A percentile compares a stretch with the other conserved stretches of the same genome.
phyloP scores from a whole-genome alignment of 2,329 filamentous ascomycete species.

The Xylariaceae sp. region DNA sequence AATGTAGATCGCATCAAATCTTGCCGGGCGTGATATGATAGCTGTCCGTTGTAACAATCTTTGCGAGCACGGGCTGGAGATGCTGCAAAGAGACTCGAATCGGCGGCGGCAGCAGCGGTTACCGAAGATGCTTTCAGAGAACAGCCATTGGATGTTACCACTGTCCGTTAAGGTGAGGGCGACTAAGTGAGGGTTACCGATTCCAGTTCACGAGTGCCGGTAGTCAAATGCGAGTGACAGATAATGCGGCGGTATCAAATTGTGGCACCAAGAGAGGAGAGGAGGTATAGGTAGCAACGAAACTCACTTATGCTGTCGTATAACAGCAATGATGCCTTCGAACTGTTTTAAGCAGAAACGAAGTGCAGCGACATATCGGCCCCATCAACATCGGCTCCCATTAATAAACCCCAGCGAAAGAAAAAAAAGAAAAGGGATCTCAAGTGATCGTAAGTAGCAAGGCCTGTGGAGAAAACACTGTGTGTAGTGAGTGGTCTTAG shows the following conservation, averaged over 20 bases:
- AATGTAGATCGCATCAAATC: conserved; percentile 8
- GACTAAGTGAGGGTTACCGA: conserved; percentile 11
- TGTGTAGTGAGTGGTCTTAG: conserved; percentile 21
- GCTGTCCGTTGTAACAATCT: not conserved
- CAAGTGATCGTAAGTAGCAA: conserved; percentile 17
- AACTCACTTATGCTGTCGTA: conserved; percentile 12
- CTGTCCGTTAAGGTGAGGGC: conserved; percentile 10
- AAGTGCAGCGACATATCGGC: conserved; percentile 9
- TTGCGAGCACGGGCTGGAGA: conserved; percentile 15
- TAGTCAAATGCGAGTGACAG: conserved; percentile 22
- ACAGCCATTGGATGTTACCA: conserved; percentile 4
- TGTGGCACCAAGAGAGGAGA: conserved; percentile 15
- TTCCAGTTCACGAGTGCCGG: conserved; percentile 13
- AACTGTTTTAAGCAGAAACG: conserved; percentile 7
- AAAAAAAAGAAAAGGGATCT: conserved; percentile 27
- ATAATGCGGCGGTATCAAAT: conserved; percentile 18
- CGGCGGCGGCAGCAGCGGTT: conserved; percentile 8
- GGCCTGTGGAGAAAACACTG: conserved; percentile 24
- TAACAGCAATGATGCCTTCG: conserved; percentile 11
- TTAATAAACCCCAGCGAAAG: conserved; percentile 20
- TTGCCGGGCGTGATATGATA: conserved; percentile 5
- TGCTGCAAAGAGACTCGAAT: conserved; percentile 12
- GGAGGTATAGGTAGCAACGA: conserved; percentile 1
- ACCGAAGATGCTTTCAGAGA: conserved; percentile 19
- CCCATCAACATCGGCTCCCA: conserved; percentile 15